Conservation (phyloP, 306 rosid genomes). For the Benincasa hispida region DNA sequence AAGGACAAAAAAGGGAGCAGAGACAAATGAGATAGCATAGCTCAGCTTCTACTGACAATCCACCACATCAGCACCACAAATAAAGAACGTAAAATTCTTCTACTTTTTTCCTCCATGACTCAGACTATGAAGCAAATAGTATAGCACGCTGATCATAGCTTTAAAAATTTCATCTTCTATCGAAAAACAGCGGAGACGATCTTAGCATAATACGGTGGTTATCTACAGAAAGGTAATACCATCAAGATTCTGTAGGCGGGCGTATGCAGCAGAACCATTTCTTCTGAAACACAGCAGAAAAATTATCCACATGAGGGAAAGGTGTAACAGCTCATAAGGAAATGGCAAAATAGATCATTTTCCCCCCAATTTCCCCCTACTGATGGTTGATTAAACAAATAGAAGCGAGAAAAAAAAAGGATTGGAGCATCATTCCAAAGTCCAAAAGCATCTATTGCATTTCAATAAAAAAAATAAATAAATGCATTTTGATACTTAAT, state of each 20-base stretch:
- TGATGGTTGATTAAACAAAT: neutral
- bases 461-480: neutral
- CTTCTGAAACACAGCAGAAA: slow-evolving; percentile 45
- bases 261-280: slow-evolving; percentile 98
- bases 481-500: neutral
- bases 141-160: slow-evolving; percentile 20
- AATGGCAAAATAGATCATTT: neutral
- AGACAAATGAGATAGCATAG: neutral
- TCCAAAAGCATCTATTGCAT: neutral
- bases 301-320: slow-evolving; percentile 14
- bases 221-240: slow-evolving; percentile 28
- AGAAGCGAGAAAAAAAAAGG: neutral
- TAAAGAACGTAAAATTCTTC: slow-evolving; percentile 44
- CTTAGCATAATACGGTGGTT: slow-evolving; percentile 25
- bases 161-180: slow-evolving; percentile 43
- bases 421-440: neutral
- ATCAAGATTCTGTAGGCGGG: slow-evolving; percentile 55
- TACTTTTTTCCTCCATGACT: slow-evolving; percentile 40
- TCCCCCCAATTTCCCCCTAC: neutral
- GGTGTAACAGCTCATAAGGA: neutral
- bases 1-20: neutral
- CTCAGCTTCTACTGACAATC: slow-evolving; percentile 27
- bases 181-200: slow-evolving; percentile 48
- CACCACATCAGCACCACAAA: slow-evolving; percentile 52
- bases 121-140: slow-evolving; percentile 33